Evolutionary conservation across 1,284 basidiomycete genomes (phyloP), one percentile per base, ranked within the genome.

Genomic region (Coriolopsis trogii): DNA sequence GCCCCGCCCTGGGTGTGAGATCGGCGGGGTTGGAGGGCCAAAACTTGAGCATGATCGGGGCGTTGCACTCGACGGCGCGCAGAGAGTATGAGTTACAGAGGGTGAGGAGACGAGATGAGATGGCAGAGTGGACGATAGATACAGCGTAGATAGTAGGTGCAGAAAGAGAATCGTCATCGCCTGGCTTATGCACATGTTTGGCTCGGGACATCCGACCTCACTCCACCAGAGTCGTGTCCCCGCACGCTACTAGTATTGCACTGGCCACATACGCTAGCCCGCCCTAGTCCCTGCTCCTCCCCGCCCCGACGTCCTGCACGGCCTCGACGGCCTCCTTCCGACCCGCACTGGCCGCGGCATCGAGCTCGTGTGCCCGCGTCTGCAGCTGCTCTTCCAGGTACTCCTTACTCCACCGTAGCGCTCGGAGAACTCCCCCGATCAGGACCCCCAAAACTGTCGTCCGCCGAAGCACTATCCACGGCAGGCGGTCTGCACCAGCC

Each of bases 21-120:
- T 90, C 87, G 61, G 85, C 86, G 58, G 84, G 72, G 33, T 79
- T 74, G 38, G 77, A 72, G 3, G 84, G 79, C 85, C 85, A 89
- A 55, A 87, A 73, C 66, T 83, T 85, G 61, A 89, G 75, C 82
- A 88, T 88, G 43, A 63, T 65, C 56, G 61, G 16, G 21, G 24
- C 12, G 29, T n/a, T 24, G 56, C 20, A 18, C 46, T 39, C 25
- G 53, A 50, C 45, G 47, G 45, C 41, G 59, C 52, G 42, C 18
- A 47, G 36, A 43, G 34, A 20, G 12, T 21, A 36, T 9, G 20
- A 20, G 25, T 23, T 40, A 37, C 42, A 26, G 55, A 49, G 26
- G 41, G 29, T 16, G 46, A 41, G 46, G 34, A 10, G 24, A 38
- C 2, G 40, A 31, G 46, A 51, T 28, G 48, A 42, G 44, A 50